Percentiles rank a stretch among this genome's conserved stretches.
These are phyloP conservation scores for Cryptococcus sp. DNA, from an alignment of 1,284 basidiomycete genomes.

Conservation along the genomic window DNA sequence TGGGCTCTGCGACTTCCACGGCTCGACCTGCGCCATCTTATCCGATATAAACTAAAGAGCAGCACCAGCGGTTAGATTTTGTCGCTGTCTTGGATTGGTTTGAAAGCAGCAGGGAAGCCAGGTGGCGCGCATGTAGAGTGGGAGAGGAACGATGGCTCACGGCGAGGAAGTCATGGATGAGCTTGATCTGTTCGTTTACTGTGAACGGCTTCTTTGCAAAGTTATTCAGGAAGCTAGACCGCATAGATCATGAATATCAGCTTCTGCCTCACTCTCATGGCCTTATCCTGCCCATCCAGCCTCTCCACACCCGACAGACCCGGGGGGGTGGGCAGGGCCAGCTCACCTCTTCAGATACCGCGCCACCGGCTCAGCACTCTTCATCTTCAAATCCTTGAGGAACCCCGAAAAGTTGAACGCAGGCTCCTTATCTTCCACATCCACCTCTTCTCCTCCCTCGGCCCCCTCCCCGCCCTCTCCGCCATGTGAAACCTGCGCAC, in stretches of 20 bases:
- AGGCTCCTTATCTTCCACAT: slow-evolving; percentile 19
- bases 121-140: too few species aligned
- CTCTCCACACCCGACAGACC: slow-evolving; percentile 44
- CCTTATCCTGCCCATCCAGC: neutral
- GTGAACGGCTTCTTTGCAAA: slow-evolving; percentile 85
- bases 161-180: slow-evolving; percentile 85
- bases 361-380: slow-evolving; percentile 79
- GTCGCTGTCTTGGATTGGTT: neutral
- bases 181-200: slow-evolving; percentile 84
- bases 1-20: slow-evolving; percentile 71
- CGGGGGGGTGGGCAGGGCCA: too few species aligned
- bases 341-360: slow-evolving; percentile 84
- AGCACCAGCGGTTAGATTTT: slow-evolving; percentile 1
- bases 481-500: neutral
- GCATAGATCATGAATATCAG: neutral
- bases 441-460: neutral
- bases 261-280: neutral
- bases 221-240: slow-evolving; percentile 75
- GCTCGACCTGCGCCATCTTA: slow-evolving; percentile 79
- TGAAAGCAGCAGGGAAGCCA: neutral
- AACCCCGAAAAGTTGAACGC: slow-evolving; percentile 57
- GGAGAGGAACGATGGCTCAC: slow-evolving; percentile 54
- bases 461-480: neutral
- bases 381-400: slow-evolving; percentile 82
- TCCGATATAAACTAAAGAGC: slow-evolving; percentile 70